Conservation (phyloP, 345 rosid genomes). For the Lepidium didymum region DNA sequence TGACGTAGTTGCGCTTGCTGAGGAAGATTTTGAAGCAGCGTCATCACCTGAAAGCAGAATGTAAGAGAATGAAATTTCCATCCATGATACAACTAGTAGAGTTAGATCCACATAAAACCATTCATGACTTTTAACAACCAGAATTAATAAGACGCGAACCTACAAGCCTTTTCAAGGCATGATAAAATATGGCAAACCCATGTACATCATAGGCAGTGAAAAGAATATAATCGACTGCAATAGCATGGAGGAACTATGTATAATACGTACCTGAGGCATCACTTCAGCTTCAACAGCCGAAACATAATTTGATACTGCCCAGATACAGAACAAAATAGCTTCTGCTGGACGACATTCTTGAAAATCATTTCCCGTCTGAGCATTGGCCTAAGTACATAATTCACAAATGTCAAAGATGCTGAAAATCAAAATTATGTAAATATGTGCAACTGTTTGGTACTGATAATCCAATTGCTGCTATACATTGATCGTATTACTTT, state of each 20-base stretch:
- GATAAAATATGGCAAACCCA: not conserved
- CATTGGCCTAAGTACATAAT: slow-evolving; percentile 49
- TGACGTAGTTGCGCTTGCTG: slow-evolving; percentile 88
- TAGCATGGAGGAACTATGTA: slow-evolving; percentile 2
- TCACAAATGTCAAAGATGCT: slow-evolving; percentile 6
- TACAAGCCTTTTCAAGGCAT: not conserved
- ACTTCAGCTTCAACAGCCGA: slow-evolving; percentile 73
- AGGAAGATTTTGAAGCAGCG: slow-evolving; percentile 78
- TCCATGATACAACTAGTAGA: not conserved
- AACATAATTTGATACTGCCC: slow-evolving; percentile 83
- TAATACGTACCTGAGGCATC: slow-evolving; percentile 75
- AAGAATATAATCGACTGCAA: not conserved
- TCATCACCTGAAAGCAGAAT: slow-evolving; percentile 60
- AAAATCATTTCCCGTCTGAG: slow-evolving; percentile 56
- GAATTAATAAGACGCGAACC: not conserved
- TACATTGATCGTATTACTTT: not conserved
- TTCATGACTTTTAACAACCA: not conserved
- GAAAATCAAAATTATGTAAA: not conserved
- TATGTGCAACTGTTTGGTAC: not conserved
- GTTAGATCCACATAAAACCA: not conserved
- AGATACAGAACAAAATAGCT: slow-evolving; percentile 94
- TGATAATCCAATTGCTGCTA: not conserved
- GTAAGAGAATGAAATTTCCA: slow-evolving; percentile 1
- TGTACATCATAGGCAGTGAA: not conserved
- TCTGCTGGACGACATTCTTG: slow-evolving; percentile 91